Percentiles rank a stretch among this genome's conserved stretches.
Evolutionary conservation across 2,329 filamentous ascomycete genomes (phyloP).

Genomic region (Pseudohalonectria lignicola): DNA sequence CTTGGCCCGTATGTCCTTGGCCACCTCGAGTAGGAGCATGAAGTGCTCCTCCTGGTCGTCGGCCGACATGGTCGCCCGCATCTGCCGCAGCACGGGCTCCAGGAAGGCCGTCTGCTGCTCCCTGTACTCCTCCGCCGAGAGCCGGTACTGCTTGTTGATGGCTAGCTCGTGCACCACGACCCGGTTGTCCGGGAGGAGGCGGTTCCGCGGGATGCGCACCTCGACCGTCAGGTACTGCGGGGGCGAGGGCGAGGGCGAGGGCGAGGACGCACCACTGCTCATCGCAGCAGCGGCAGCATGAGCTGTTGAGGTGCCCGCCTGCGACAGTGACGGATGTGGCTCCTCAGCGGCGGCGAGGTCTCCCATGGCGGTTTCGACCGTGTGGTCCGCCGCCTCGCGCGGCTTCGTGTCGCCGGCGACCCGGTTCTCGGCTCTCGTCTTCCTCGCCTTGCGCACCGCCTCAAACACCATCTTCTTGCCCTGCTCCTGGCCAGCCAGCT

Average conservation of each 20-base stretch:
- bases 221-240: conserved; percentile 20
- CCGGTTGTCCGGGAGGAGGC: conserved; percentile 61
- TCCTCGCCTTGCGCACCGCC: conserved; percentile 61
- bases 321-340: conserved; percentile 8
- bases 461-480: conserved; percentile 65
- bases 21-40: conserved; percentile 58
- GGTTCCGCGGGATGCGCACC: conserved; percentile 14
- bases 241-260: not conserved
- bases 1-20: conserved; percentile 59
- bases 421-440: conserved; percentile 52
- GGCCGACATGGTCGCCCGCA: conserved; percentile 53
- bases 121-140: conserved; percentile 50
- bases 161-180: conserved; percentile 69
- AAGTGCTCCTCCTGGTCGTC: conserved; percentile 54
- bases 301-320: not conserved
- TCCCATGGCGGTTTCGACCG: conserved; percentile 23
- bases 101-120: conserved; percentile 41
- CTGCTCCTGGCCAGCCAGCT: conserved; percentile 58
- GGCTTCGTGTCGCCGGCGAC: conserved; percentile 61
- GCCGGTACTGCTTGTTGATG: conserved; percentile 67
- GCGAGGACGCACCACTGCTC: no score
- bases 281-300: conserved; percentile 4
- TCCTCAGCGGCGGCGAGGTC: conserved; percentile 19
- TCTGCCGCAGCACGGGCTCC: conserved; percentile 41
- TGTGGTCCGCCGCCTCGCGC: conserved; percentile 43